Base-by-base conservation (phyloP, 108 stramenopile genomes). In the Pseudonitzschia multiseries region DNA sequence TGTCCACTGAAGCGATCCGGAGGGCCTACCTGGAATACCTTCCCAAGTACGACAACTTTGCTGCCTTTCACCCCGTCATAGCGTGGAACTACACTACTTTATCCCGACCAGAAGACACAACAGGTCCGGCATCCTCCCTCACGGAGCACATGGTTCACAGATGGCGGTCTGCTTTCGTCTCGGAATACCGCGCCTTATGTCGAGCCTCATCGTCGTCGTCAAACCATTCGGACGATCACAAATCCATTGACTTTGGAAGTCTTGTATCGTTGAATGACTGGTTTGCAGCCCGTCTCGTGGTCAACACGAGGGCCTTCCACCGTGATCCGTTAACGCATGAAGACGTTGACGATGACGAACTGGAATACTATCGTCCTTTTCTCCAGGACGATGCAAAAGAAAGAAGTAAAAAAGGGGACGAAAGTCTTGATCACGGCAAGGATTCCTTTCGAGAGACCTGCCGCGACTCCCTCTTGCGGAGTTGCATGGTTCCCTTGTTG, bases 121-220 rank as follows among this genome's bases (percentile, higher is more conserved):
- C 10, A 10, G 42, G 42, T 42, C 42, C 46, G 14, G 46, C 46
- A 48, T 48, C 46, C 18, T 48, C 46, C 41, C 44, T 56, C 0
- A 12, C 71, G 21, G 53, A 71, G 9, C 42, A 46, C 21, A 33
- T 71, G 22, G 36, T 62, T n/a, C 21, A 28, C 4, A 20, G 0
- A 46, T 60, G 29, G 40, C 22, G 28, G 0, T n/a, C 12, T 32
- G 15, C 56, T 8, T 36, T 71, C 0, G 0, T 36, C 43, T 61
- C 71, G 15, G 71, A 71, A 71, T 71, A 71, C 28, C 32, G 1
- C 21, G 71, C 71, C 32, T 26, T 61, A 15, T 69, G 53, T n/a
- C 40, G 20, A 44, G 66, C 44, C 31, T 48, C 66, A 14, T 21
- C 14, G 24, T 62, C 24, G 28, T 62, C 10, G 20, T 62, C 32